Conservation (phyloP, 768 basidiomycete genomes). For the Termitomyces sp. region DNA sequence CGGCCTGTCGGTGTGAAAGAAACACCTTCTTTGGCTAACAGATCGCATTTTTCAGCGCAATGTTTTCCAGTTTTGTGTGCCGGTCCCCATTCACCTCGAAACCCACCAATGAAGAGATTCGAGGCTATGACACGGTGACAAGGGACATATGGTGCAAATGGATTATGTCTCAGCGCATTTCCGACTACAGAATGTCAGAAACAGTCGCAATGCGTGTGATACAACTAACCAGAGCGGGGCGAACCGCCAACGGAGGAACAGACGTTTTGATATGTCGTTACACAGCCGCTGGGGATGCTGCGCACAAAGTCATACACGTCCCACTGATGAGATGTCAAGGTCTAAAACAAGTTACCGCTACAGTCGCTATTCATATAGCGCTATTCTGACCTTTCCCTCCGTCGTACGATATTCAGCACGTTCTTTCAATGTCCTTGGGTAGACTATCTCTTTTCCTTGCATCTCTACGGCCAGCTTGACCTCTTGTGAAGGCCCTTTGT, state of each 20-base stretch:
- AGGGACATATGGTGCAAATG: slow-evolving; percentile 62
- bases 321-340: slow-evolving; percentile 51
- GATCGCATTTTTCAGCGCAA: slow-evolving; percentile 41
- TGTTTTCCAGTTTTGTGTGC: slow-evolving; percentile 35
- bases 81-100: slow-evolving; percentile 55
- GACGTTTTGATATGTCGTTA: slow-evolving; percentile 55
- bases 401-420: slow-evolving; percentile 27
- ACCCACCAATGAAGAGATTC: slow-evolving; percentile 57
- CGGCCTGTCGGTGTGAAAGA: slow-evolving; percentile 40
- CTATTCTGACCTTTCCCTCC: slow-evolving; percentile 27
- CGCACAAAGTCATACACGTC: slow-evolving; percentile 51
- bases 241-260: slow-evolving; percentile 50
- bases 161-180: slow-evolving; percentile 55
- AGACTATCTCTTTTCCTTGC: slow-evolving; percentile 10
- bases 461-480: background rate
- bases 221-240: slow-evolving; percentile 54
- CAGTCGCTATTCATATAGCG: background rate
- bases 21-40: slow-evolving; percentile 52
- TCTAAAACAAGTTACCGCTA: slow-evolving; percentile 24
- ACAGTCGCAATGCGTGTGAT: background rate
- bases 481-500: background rate
- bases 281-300: slow-evolving; percentile 45
- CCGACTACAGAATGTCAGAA: slow-evolving; percentile 41
- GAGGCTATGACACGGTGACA: slow-evolving; percentile 70
- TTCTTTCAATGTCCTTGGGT: slow-evolving; percentile 21